Conservation (phyloP, 2,329 filamentous ascomycete genomes). For the Penicillium freii region DNA sequence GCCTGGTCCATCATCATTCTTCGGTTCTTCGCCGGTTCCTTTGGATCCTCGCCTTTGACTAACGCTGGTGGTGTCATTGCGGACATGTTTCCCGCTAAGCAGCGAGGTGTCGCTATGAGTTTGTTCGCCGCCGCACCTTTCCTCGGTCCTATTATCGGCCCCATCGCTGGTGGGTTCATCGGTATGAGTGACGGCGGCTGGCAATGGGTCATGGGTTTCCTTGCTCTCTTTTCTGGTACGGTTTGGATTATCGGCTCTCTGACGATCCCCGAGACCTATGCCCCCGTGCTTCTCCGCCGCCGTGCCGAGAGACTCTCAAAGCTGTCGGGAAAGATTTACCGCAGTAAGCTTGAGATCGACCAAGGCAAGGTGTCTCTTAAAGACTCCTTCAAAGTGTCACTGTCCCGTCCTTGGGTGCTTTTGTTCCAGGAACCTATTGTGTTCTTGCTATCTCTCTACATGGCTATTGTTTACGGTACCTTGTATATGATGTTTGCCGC, state of each 20-base stretch:
- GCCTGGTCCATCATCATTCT: conserved; percentile 60
- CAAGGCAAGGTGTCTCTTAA: conserved; percentile 23
- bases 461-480: conserved; percentile 32
- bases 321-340: conserved; percentile 26
- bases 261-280: conserved; percentile 32
- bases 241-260: conserved; percentile 29
- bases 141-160: conserved; percentile 45
- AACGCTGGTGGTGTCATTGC: conserved; percentile 50
- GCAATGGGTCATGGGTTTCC: conserved; percentile 32
- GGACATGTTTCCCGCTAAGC: conserved; percentile 55
- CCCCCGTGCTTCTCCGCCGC: conserved; percentile 29
- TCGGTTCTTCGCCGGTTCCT: conserved; percentile 63
- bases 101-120: conserved; percentile 57
- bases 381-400: conserved; percentile 25
- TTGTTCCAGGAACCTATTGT: conserved; percentile 34
- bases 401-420: conserved; percentile 32
- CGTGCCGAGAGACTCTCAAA: conserved; percentile 27
- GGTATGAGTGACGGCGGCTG: conserved; percentile 30
- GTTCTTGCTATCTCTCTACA: conserved; percentile 31
- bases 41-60: conserved; percentile 56
- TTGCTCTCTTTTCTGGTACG: conserved; percentile 29
- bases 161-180: conserved; percentile 32
- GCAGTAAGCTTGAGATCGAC: conserved; percentile 28
- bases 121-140: conserved; percentile 67
- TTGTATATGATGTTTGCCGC: conserved; percentile 34